These are phyloP conservation scores for Vaccinium darrowii DNA, from an alignment of 148 eudicot species.

Conservation along the genomic window DNA sequence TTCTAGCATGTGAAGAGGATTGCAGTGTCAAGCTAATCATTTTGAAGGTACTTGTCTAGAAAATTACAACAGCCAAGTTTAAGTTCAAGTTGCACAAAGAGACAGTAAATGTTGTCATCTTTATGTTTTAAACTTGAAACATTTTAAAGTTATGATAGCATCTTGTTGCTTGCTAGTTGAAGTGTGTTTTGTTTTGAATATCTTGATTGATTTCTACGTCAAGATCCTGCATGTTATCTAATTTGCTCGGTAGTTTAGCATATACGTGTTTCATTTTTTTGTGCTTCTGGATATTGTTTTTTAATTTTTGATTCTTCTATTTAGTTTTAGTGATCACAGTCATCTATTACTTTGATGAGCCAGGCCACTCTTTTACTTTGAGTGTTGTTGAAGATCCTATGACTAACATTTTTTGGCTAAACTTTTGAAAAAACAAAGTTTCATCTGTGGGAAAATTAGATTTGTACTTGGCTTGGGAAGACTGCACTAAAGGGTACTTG, in stretches of 20 bases:
- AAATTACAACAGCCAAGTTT: neutral
- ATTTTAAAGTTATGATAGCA: neutral
- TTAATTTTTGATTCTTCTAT: neutral
- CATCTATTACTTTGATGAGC: neutral
- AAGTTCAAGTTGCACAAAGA: neutral
- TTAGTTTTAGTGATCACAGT: neutral
- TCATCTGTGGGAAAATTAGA: neutral
- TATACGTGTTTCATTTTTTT: neutral
- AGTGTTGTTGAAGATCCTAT: neutral
- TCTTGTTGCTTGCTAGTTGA: conserved; percentile 1
- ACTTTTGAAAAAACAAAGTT: neutral
- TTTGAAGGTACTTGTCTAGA: conserved; percentile 58
- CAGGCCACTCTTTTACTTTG: neutral
- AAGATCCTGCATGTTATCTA: neutral
- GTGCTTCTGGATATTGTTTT: neutral
- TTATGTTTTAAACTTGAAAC: neutral
- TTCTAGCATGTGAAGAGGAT: conserved; percentile 62
- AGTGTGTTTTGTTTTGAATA: neutral
- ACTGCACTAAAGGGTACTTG: neutral
- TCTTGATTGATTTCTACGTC: neutral
- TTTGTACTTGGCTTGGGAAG: neutral
- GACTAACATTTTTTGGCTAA: neutral
- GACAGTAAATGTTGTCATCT: neutral
- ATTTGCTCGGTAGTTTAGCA: neutral
- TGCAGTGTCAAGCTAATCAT: conserved; percentile 67